Conservation (phyloP, 1,284 basidiomycete species). For the Ceratobasidium sp. region DNA sequence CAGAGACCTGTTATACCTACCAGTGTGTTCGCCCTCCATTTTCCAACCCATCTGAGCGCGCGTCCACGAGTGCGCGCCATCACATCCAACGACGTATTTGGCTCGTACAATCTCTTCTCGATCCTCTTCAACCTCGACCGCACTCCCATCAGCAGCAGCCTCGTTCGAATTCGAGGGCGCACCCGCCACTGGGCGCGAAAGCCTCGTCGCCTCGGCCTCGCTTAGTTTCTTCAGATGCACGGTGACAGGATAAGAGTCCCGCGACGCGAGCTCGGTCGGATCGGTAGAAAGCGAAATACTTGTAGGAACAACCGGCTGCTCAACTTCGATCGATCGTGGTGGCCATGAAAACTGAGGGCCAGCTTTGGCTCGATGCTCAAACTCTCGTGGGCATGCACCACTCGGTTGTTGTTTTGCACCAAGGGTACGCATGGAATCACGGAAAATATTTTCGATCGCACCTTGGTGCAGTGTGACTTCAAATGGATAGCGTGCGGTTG, state of each 20-base stretch:
- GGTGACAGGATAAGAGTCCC: constrained; percentile 68
- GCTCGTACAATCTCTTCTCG: constrained; percentile 66
- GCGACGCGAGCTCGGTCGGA: constrained; percentile 61
- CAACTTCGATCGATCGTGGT: constrained; percentile 63
- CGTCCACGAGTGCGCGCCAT: constrained; percentile 89
- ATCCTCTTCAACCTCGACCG: constrained; percentile 54
- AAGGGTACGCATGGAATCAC: constrained; percentile 71
- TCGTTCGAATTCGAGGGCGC: constrained; percentile 42
- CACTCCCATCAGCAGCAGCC: constrained; percentile 34
- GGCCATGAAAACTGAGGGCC: constrained; percentile 34
- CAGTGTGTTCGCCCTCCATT: constrained; percentile 84
- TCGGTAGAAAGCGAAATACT: constrained; percentile 67
- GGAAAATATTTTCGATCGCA: constrained; percentile 76
- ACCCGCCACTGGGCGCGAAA: constrained; percentile 33
- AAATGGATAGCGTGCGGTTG: constrained; percentile 74
- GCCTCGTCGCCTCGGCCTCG: constrained; percentile 33
- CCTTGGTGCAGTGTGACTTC: constrained; percentile 84
- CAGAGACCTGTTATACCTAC: constrained; percentile 54
- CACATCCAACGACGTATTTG: constrained; percentile 74
- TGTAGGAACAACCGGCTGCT: constrained; percentile 70
- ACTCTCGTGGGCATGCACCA: constrained; percentile 41
- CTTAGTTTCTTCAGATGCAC: constrained; percentile 58
- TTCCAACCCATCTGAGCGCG: constrained; percentile 75
- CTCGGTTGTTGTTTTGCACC: constrained; percentile 54
- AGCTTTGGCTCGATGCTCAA: constrained; percentile 36